A percentile compares a stretch with the other conserved stretches of the same genome.
These are phyloP conservation scores for Penicillium silybi DNA, from an alignment of 495 filamentous ascomycete species.

Conservation along the genomic window DNA sequence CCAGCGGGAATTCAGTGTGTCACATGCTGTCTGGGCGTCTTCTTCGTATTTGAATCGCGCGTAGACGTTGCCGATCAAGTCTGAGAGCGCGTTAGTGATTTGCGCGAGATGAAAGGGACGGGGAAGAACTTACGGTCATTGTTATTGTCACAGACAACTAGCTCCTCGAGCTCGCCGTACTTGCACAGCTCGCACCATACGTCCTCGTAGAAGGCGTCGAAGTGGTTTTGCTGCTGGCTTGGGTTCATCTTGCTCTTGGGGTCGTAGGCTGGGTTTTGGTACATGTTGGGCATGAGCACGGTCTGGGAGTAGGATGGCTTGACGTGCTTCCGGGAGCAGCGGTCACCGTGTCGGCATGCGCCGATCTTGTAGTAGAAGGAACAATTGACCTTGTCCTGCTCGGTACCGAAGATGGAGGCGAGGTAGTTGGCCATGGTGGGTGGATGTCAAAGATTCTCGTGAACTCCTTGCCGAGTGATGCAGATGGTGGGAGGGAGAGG, in stretches of 20 bases:
- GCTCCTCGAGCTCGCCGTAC: constrained; percentile 84
- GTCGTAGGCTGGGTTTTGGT: constrained; percentile 98
- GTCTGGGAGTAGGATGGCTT: constrained; percentile 98
- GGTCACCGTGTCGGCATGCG: constrained; percentile 95
- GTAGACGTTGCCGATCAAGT: constrained; percentile 98
- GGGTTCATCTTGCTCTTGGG: constrained; percentile 95
- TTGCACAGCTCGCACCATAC: constrained; percentile 99
- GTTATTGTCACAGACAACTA: constrained; percentile 92
- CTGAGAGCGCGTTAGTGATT: constrained; percentile 37
- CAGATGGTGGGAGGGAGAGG: background rate
- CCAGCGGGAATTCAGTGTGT: constrained; percentile 90
- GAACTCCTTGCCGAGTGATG: background rate
- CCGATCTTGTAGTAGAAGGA: constrained; percentile 96
- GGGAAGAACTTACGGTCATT: constrained; percentile 77
- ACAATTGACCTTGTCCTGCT: constrained; percentile 94
- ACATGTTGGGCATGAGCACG: constrained; percentile 95
- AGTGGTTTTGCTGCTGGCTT: constrained; percentile 94
- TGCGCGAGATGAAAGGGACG: background rate
- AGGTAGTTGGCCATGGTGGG: constrained; percentile 86
- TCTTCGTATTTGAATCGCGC: constrained; percentile 99
- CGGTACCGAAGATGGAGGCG: constrained; percentile 98
- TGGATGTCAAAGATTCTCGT: background rate
- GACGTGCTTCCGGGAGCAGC: constrained; percentile 96
- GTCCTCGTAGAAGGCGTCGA: constrained; percentile 99
- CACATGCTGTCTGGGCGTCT: constrained; percentile 86